A percentile compares a stretch with the other conserved stretches of the same genome.
phyloP scores from a whole-genome alignment of 257 asterid genomes.

The Salvia miltiorrhiza region DNA sequence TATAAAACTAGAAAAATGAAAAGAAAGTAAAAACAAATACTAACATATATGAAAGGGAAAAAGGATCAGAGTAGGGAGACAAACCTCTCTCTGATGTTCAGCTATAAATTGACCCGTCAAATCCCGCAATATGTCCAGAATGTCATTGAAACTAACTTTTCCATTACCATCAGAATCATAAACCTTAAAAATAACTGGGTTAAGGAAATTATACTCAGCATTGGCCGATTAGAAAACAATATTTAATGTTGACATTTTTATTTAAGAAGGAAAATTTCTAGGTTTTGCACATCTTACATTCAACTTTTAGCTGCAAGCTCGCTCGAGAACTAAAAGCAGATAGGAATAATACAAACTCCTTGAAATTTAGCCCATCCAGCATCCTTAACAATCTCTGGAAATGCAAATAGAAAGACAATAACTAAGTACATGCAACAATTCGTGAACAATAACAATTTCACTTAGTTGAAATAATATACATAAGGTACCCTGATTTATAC shows the following conservation, averaged over 20 bases:
- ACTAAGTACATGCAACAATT: not conserved
- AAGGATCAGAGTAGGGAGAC: not conserved
- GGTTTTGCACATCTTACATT: slow-evolving; percentile 47
- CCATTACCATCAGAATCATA: slow-evolving; percentile 80
- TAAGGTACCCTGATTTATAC: not conserved
- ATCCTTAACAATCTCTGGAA: slow-evolving; percentile 82
- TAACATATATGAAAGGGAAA: not conserved
- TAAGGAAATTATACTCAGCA: slow-evolving; percentile 19
- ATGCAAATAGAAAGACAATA: not conserved
- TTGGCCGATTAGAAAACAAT: slow-evolving; percentile 10
- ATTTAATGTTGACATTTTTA: not conserved
- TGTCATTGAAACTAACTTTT: slow-evolving; percentile 59
- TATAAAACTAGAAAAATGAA: not conserved
- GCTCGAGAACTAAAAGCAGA: slow-evolving; percentile 96
- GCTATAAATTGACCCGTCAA: slow-evolving; percentile 77
- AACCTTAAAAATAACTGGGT: slow-evolving; percentile 72
- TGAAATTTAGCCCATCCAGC: slow-evolving; percentile 92
- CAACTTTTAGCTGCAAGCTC: slow-evolving; percentile 72
- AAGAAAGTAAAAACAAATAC: not conserved
- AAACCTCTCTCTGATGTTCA: slow-evolving; percentile 78
- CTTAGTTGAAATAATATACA: not conserved
- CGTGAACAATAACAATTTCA: not conserved
- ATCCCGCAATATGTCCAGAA: slow-evolving; percentile 76
- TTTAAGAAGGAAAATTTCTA: not conserved
- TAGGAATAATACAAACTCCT: slow-evolving; percentile 89